Evolutionary conservation across 148 eudicot genomes (phyloP).

Genomic region (Pharnaceum exiguum): DNA sequence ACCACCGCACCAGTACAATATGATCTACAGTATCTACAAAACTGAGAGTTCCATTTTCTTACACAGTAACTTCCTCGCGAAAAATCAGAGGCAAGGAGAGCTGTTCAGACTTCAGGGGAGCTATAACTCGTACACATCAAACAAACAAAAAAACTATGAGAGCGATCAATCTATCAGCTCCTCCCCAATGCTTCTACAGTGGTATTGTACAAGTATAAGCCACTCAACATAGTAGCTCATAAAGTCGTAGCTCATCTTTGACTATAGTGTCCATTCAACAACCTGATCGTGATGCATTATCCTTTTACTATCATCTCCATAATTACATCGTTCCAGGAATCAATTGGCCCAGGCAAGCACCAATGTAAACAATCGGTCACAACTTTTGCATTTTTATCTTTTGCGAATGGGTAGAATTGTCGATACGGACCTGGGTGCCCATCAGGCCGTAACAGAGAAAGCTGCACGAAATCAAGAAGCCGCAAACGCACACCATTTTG

Average conservation of each 20-base stretch:
- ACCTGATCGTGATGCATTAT: slow-evolving; percentile 2
- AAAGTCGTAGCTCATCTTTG: not conserved
- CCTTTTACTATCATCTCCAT: slow-evolving; percentile 56
- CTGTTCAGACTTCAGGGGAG: not conserved
- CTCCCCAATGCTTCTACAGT: no score
- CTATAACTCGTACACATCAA: no score
- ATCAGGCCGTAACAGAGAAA: slow-evolving; percentile 71
- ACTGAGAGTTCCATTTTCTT: not conserved
- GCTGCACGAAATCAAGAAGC: slow-evolving; percentile 52
- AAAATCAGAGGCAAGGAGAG: not conserved
- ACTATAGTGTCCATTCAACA: no score
- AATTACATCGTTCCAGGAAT: slow-evolving; percentile 75
- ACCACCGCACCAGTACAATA: no score
- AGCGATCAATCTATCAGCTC: no score
- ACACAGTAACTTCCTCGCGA: not conserved
- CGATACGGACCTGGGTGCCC: slow-evolving; percentile 86
- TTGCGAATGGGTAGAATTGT: slow-evolving; percentile 46
- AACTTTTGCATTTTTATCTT: slow-evolving; percentile 25
- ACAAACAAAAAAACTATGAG: no score
- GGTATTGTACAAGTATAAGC: not conserved
- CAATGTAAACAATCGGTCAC: slow-evolving; percentile 74
- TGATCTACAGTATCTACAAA: not conserved
- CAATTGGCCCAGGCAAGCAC: slow-evolving; percentile 95
- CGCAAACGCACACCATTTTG: slow-evolving; percentile 46
- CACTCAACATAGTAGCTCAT: not conserved